Conservation (phyloP, 1,284 basidiomycete species). For the Cerioporus squamosus region DNA sequence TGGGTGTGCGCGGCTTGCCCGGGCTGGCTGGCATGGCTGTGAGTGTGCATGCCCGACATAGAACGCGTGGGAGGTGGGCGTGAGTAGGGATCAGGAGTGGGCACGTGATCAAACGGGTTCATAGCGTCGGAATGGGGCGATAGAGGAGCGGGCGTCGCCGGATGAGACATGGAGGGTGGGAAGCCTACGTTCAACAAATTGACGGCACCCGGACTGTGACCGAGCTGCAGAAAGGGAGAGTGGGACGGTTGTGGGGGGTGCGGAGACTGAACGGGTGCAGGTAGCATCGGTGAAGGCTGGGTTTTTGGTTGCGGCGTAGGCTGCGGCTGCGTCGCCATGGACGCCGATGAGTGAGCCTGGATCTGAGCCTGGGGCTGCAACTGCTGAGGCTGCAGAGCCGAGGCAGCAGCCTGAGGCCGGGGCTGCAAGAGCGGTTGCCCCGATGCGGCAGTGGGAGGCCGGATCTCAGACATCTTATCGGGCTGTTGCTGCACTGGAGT, state of each 20-base stretch:
- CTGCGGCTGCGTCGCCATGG: constrained; percentile 15
- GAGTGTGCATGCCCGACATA: constrained; percentile 2
- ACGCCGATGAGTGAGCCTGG: constrained; percentile 18
- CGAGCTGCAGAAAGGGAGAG: constrained; percentile 19
- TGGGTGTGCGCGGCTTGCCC: constrained; percentile 8
- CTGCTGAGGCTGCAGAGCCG: constrained; percentile 24
- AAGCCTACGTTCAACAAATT: constrained; percentile 33
- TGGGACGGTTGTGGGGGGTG: constrained; percentile 20
- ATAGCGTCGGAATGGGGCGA: constrained; percentile 31
- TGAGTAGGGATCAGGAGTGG: constrained; percentile 4
- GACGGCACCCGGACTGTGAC: constrained; percentile 28
- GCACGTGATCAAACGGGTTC: constrained; percentile 27
- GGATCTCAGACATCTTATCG: no score
- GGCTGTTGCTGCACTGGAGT: constrained; percentile 9
- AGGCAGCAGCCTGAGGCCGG: constrained; percentile 24
- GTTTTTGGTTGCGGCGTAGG: constrained; percentile 23
- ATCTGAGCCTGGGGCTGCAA: constrained; percentile 14
- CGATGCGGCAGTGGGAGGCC: constrained; percentile 10
- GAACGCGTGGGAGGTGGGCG: neutral
- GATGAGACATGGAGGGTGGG: constrained; percentile 37
- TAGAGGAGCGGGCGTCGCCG: constrained; percentile 24
- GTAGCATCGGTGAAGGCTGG: constrained; percentile 21
- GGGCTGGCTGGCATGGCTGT: constrained; percentile 14
- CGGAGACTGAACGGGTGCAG: constrained; percentile 24
- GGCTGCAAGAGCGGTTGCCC: constrained; percentile 27